Evolutionary conservation across 2,329 filamentous ascomycete genomes (phyloP), one percentile per base, ranked within the genome.

Genomic region (Beauveria bassiana): DNA sequence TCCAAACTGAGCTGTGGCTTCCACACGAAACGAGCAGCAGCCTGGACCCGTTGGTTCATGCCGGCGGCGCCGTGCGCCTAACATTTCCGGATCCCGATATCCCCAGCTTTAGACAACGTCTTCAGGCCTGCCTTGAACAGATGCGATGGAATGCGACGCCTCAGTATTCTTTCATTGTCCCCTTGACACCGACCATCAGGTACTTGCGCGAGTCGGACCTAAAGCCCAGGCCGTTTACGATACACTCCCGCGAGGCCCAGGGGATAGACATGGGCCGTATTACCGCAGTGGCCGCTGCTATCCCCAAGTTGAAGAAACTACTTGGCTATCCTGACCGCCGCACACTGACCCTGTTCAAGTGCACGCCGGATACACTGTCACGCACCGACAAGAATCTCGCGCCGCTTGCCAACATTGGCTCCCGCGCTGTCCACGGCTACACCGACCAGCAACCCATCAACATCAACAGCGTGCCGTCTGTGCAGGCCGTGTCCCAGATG

Each of bases 401-500:
- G 12, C 65, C 65, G 10, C 61, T 66, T 0, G n/a, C 53, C 2
- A 26, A 61, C 42, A 66, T 66, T n/a, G 65, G 65, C 38, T 61
- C 65, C 9, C 64, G 64, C 18, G 59, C 65, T 1, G 62, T 66
- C 4, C 65, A 66, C 49, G 65, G 65, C 20, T 66, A 66, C 50
- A 66, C 65, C 1, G 64, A 66, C 49, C 63, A 66, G 20, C 64
- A 66, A 42, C 65, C 65, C 47, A 50, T 66, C 43, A 64, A 66
- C 46, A 47, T 66, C 55, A 66, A 66, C 56, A 66, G 60, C 59
- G 34, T 66, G 7, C 26, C 64, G n/a, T 66, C 65, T 18, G 65
- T 66, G 1, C 64, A 66, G 16, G 65, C 65, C 26, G 61, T 66
- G 2, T 66, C 65, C 0, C 57, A 51, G 1, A 54, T 65, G 2